These are phyloP conservation scores for Trichosporon ovoides DNA, from an alignment of 1,284 basidiomycete species.

Conservation along the genomic window DNA sequence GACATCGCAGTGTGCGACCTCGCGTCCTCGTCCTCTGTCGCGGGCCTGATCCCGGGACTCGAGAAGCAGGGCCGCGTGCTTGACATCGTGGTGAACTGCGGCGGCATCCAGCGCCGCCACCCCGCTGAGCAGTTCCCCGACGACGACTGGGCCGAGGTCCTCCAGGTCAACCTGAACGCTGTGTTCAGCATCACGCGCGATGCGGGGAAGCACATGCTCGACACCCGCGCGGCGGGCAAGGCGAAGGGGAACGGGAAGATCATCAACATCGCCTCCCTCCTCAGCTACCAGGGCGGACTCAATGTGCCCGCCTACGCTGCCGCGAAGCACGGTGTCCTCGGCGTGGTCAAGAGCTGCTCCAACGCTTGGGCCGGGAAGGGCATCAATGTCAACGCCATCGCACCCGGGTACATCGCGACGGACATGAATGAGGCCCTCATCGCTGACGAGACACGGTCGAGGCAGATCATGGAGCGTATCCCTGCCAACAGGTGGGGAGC, in stretches of 20 bases:
- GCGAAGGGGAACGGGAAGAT: slow-evolving; percentile 47
- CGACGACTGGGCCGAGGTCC: slow-evolving; percentile 81
- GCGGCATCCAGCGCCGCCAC: slow-evolving; percentile 83
- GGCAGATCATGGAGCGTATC: slow-evolving; percentile 87
- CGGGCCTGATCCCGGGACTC: slow-evolving; percentile 56
- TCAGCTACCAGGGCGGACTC: slow-evolving; percentile 58
- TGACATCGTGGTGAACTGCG: slow-evolving; percentile 88
- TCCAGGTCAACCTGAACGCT: slow-evolving; percentile 51
- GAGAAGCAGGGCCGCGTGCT: slow-evolving; percentile 59
- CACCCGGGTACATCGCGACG: slow-evolving; percentile 86
- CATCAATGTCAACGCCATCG: slow-evolving; percentile 81
- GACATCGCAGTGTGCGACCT: slow-evolving; percentile 68
- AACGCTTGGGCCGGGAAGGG: slow-evolving; percentile 74
- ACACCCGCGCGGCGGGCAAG: slow-evolving; percentile 34
- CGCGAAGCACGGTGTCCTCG: slow-evolving; percentile 76
- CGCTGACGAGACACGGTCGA: slow-evolving; percentile 51
- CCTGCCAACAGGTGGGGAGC: slow-evolving; percentile 86
- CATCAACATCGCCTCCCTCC: slow-evolving; percentile 50
- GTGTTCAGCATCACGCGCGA: slow-evolving; percentile 51
- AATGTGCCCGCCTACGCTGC: slow-evolving; percentile 88
- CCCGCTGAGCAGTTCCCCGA: slow-evolving; percentile 77
- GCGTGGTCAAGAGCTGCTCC: slow-evolving; percentile 56
- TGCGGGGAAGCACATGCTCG: slow-evolving; percentile 50
- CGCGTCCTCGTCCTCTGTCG: slow-evolving; percentile 62
- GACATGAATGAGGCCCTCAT: slow-evolving; percentile 55